Evolutionary conservation across 2,329 filamentous ascomycete species (phyloP).

Genomic region (Colletotrichum endophyticum): DNA sequence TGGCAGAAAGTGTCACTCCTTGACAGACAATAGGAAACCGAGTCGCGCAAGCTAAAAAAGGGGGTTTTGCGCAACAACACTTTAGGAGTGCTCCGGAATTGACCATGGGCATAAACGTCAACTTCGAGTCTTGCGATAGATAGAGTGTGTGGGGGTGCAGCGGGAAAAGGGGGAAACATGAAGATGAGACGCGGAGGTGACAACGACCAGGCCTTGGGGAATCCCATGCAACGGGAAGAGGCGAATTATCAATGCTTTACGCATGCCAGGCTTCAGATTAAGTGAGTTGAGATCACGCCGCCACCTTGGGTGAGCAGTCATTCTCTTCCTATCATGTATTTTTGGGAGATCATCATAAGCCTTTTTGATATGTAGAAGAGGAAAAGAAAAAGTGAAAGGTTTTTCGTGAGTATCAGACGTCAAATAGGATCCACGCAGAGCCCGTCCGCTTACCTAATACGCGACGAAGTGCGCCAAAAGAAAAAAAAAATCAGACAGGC

Average conservation of each 20-base stretch:
- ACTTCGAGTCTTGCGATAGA: neutral
- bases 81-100: neutral
- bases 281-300: conserved; percentile 65
- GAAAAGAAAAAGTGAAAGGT: conserved; percentile 27
- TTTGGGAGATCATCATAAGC: conserved; percentile 66
- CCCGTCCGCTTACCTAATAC: conserved; percentile 9
- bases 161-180: neutral
- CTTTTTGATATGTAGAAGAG: conserved; percentile 38
- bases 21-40: neutral
- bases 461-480: neutral
- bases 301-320: conserved; percentile 57
- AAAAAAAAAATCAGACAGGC: neutral
- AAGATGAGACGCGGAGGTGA: conserved; percentile 14
- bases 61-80: neutral
- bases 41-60: neutral
- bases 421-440: conserved; percentile 12
- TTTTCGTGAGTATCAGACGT: conserved; percentile 18
- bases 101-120: neutral
- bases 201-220: neutral
- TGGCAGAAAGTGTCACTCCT: neutral
- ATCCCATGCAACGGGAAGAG: neutral
- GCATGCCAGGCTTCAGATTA: conserved; percentile 61
- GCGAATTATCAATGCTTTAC: neutral
- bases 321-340: conserved; percentile 72
- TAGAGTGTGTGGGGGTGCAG: neutral